These are phyloP conservation scores for Eucalyptus albens DNA, from an alignment of 345 rosid species.

Conservation along the genomic window DNA sequence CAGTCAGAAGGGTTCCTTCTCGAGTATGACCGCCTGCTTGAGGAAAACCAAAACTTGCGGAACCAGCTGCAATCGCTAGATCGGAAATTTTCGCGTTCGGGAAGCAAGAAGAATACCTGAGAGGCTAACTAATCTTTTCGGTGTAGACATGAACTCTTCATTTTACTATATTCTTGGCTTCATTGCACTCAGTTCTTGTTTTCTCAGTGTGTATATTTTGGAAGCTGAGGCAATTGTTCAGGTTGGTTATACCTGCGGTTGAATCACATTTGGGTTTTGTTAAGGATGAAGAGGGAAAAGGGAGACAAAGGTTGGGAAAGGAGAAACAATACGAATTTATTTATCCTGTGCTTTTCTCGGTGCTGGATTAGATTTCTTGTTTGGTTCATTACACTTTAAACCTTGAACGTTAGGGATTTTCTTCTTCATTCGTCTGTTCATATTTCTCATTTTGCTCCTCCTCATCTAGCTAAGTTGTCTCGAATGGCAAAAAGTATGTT, in stretches of 20 bases:
- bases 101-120: slow-evolving; percentile 68
- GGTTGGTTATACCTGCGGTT: neutral
- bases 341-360: neutral
- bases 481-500: neutral
- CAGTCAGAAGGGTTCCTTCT: slow-evolving; percentile 94
- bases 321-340: neutral
- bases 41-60: slow-evolving; percentile 66
- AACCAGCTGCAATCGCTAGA: slow-evolving; percentile 62
- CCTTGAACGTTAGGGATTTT: neutral
- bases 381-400: neutral
- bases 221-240: neutral
- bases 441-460: neutral
- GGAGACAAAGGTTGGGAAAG: neutral
- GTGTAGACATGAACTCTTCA: neutral
- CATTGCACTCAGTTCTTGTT: neutral
- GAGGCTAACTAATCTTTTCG: neutral
- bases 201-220: neutral
- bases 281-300: neutral
- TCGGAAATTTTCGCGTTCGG: slow-evolving; percentile 32
- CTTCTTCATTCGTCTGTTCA: neutral
- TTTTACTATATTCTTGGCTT: neutral
- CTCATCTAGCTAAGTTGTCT: neutral
- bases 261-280: neutral
- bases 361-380: neutral
- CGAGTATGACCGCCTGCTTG: slow-evolving; percentile 80